phyloP scores from a whole-genome alignment of 75 land plant species.

The Pseudotsuga menziesii region DNA sequence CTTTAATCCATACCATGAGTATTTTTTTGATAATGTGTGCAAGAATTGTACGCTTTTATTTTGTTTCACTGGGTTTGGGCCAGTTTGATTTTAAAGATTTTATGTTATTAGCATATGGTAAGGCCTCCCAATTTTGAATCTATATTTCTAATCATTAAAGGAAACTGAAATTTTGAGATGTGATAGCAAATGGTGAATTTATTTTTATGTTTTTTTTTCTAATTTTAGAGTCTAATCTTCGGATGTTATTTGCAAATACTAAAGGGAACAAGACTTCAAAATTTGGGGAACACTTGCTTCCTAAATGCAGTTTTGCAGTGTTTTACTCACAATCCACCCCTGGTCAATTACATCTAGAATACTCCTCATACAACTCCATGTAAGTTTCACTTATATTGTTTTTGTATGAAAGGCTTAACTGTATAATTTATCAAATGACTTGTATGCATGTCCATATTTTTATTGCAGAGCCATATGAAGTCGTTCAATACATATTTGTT shows the following conservation, averaged over 20 bases:
- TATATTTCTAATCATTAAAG: too few species aligned
- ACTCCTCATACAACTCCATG: conserved; percentile 25
- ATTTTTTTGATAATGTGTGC: not conserved
- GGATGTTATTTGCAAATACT: not conserved
- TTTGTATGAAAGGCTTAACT: not conserved
- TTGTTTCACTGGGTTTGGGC: not conserved
- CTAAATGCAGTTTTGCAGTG: conserved; percentile 79
- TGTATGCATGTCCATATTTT: not conserved
- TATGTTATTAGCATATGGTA: too few species aligned
- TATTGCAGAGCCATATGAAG: too few species aligned
- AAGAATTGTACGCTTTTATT: not conserved
- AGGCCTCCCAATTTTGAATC: too few species aligned
- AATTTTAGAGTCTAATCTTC: not conserved
- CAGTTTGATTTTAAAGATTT: too few species aligned
- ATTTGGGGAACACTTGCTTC: conserved; percentile 92
- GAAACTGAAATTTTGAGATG: not conserved
- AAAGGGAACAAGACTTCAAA: conserved; percentile 72
- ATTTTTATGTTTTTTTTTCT: not conserved
- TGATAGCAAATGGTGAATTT: not conserved
- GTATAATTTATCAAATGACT: not conserved
- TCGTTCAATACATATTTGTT: too few species aligned
- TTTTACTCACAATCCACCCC: conserved; percentile 69
- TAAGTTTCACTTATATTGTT: not conserved
- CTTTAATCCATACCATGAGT: not conserved
- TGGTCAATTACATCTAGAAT: conserved; percentile 31